Percentiles rank a stretch among this genome's conserved stretches.
Conservation (phyloP, 2,329 filamentous ascomycete species). For the Leptoxyphium fumago region DNA sequence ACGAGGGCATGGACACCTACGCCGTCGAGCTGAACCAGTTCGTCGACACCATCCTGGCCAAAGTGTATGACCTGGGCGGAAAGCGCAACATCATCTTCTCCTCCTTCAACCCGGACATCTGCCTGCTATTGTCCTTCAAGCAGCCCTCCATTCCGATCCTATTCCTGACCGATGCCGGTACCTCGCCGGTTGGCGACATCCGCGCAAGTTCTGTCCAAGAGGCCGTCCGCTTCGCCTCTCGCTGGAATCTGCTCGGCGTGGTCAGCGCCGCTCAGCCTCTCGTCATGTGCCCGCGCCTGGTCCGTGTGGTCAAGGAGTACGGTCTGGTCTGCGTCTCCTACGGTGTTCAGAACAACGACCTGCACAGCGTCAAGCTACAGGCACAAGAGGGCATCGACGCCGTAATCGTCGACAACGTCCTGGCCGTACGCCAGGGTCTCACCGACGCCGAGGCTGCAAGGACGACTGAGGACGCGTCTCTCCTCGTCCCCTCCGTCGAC, state of each 20-base stretch:
- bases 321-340: conserved; percentile 93
- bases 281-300: conserved; percentile 74
- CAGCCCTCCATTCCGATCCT: conserved; percentile 92
- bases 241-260: conserved; percentile 89
- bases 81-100: conserved; percentile 92
- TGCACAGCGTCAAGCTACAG: conserved; percentile 74
- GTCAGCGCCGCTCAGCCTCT: conserved; percentile 80
- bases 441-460: conserved; percentile 31
- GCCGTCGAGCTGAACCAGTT: conserved; percentile 93
- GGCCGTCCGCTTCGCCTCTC: conserved; percentile 81
- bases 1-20: conserved; percentile 93
- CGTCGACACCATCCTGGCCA: conserved; percentile 79
- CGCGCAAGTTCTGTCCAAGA: conserved; percentile 85
- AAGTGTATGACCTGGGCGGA: conserved; percentile 73
- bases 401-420: conserved; percentile 89
- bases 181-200: conserved; percentile 69
- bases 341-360: conserved; percentile 78
- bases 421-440: conserved; percentile 82
- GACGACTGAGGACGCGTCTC: conserved; percentile 1
- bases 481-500: neutral
- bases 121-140: conserved; percentile 86
- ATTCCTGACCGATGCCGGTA: conserved; percentile 83
- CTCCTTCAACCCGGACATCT: conserved; percentile 95
- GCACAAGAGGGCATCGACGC: conserved; percentile 92
- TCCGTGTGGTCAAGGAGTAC: conserved; percentile 85